Evolutionary conservation across 805 yeast species (phyloP).

Genomic region (Monosporozyma siamensis): DNA sequence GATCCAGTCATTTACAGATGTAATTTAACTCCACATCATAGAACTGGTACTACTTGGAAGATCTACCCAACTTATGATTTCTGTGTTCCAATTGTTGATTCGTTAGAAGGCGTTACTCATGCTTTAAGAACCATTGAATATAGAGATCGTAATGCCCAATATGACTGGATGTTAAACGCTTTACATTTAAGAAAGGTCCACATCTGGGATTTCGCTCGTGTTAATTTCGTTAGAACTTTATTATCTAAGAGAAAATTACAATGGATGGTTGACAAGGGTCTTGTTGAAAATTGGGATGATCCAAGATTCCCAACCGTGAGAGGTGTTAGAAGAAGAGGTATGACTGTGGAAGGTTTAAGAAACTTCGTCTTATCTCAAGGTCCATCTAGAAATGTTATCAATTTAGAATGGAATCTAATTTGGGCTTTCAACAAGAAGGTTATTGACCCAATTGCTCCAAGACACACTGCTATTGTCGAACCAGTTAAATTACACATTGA

Average conservation of each 20-base stretch:
- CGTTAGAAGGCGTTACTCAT: constrained; percentile 95
- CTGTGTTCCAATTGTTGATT: constrained; percentile 95
- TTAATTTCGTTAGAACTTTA: constrained; percentile 91
- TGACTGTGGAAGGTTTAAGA: constrained; percentile 96
- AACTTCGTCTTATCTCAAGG: constrained; percentile 93
- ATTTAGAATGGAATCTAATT: constrained; percentile 93
- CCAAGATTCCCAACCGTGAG: constrained; percentile 99
- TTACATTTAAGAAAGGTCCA: constrained; percentile 82
- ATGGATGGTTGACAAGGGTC: constrained; percentile 92
- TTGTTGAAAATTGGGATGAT: constrained; percentile 94
- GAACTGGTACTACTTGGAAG: constrained; percentile 90
- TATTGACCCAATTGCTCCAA: constrained; percentile 94
- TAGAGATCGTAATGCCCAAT: constrained; percentile 97
- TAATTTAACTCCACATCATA: constrained; percentile 94
- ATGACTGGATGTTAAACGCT: constrained; percentile 88
- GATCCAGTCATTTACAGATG: constrained; percentile 98
- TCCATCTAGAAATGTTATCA: constrained; percentile 93
- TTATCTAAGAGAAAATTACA: constrained; percentile 95
- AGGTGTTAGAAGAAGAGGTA: constrained; percentile 99
- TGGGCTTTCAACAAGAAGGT: constrained; percentile 98
- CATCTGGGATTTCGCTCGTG: constrained; percentile 97
- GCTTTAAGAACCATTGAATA: constrained; percentile 97
- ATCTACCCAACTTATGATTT: constrained; percentile 97
- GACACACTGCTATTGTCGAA: constrained; percentile 77
- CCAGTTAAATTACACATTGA: constrained; percentile 61